Conservation (phyloP, 257 asterid species). For the Salvia hispanica region DNA sequence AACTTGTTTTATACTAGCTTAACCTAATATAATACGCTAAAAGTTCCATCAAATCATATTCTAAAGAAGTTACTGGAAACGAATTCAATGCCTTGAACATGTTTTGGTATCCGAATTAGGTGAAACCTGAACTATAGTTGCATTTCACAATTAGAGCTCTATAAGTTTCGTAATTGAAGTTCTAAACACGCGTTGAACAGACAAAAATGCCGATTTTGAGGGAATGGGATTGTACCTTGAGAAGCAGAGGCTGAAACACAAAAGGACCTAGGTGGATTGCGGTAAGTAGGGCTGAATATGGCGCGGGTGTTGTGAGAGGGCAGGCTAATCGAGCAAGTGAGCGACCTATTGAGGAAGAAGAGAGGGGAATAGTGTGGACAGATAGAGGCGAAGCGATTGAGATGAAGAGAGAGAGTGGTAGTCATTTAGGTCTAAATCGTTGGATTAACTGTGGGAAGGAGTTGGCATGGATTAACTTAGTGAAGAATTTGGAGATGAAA, state of each 20-base stretch:
- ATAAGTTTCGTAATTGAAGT: background rate
- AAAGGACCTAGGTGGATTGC: constrained; percentile 35
- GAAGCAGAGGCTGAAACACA: constrained; percentile 41
- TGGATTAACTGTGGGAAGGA: no score
- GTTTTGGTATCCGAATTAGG: no score
- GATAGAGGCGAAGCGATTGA: constrained; percentile 50
- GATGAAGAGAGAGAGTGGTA: constrained; percentile 43
- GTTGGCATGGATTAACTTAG: no score
- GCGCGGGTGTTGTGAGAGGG: constrained; percentile 31
- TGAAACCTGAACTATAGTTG: no score
- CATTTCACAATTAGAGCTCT: background rate
- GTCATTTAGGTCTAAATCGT: no score
- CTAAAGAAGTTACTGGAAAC: no score
- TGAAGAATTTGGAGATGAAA: no score
- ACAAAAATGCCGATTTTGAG: constrained; percentile 29
- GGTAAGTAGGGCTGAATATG: constrained; percentile 12
- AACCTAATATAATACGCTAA: no score
- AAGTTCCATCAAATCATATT: no score
- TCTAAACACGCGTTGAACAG: constrained; percentile 1
- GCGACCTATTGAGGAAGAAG: constrained; percentile 31
- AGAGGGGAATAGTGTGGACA: constrained; percentile 36
- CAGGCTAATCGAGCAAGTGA: constrained; percentile 27
- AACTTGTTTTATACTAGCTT: no score
- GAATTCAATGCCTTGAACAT: no score
- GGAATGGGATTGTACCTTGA: constrained; percentile 35